Base-by-base conservation (phyloP, 164 flowering plant genomes). In the Nymphaea thermarum region DNA sequence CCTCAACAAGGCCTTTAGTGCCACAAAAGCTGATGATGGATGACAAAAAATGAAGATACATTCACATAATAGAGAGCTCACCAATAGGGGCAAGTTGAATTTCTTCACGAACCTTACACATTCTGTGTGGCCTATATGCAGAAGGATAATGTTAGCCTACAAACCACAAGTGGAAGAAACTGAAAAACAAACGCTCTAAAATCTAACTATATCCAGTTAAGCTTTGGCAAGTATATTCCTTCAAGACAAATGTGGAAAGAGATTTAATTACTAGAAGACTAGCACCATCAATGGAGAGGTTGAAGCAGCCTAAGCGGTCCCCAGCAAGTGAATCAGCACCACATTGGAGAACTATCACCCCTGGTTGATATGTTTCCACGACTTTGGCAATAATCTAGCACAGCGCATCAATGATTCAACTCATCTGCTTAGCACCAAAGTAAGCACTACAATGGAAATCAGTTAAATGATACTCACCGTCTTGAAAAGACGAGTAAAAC, bases 281-380 rank as follows among this genome's bases (percentile, higher is more conserved):
- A 74, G 84, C 82, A 94, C 99, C 99, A 75, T 94, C 99, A 82
- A 94, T 91, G 75, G 99, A 91, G 72, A 94, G 96, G 75, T 90
- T 94, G 84, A 94, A 94, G 83, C 96, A 91, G 73, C 99, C 99
- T 80, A 94, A 82, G 66, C 98, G 93, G 63, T 94, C 99, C 62
- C 98, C 92, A 66, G 97, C 96, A 71, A 94, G 96, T 42, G 99
- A 94, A 85, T 91, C 99, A 68, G 99, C 99, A 44, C 99, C 99
- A 81, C 99, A 94, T 71, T 94, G 98, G 64, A 94, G 96, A 74
- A 94, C 99, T 65, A 94, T 88, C 0, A 74, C 99, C 63, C 96
- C 98, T 45, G 98, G 99, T 67, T 64, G 79, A 82, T 91, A 94
- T 65, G 80, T 86, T 74, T 94, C 98, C 64, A 91, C 91, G 78